Base-by-base conservation (phyloP, 2,329 filamentous ascomycete genomes). In the Clarireedia monteithiana region DNA sequence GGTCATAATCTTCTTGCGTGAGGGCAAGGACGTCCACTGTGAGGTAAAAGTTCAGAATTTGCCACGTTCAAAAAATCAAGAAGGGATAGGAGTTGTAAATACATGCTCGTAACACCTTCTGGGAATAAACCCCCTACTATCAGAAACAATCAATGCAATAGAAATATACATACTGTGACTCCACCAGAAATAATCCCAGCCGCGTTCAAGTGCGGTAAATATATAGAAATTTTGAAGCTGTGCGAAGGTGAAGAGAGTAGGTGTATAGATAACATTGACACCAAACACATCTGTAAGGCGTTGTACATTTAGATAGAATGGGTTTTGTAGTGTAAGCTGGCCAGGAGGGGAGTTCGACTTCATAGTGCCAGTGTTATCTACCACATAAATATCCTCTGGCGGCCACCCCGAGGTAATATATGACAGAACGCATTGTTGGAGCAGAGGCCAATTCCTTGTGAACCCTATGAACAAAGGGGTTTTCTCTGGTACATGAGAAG, bases 361-460 rank as follows among this genome's bases (percentile, higher is more conserved):
- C 64, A 81, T 78, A 12, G 76, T 75, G 3, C 80, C 80, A 4
- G 77, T 83, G 67, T 84, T 84, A 63, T 84, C 81, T 36, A 83
- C 68, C 2, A 83, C 75, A 59, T 78, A 77, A 57, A 84, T 82
- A 59, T 82, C 74, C 26, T 72, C 70, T 0, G 78, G 67, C 0
- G 80, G 81, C 80, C 80, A 84, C 46, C 80, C 81, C 1, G 78
- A 77, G 1, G 79, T 77, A 60, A 84, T 76, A 66, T 83, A 84
- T 9, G 73, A 76, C 9, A 81, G 72, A 1, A 83, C 75, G 4
- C 74, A 71, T 67, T 83, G 81, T 12, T 80, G 73, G 1, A 84
- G 71, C 55, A 83, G 69, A 2, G 74, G 74, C 75, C 75, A 81
- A 53, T 76, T 75, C 38, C 79, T 72, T 1, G 80, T 81, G 69